These are phyloP conservation scores for Kingdonia uniflora DNA, from an alignment of 164 flowering plant genomes.

Conservation along the genomic window DNA sequence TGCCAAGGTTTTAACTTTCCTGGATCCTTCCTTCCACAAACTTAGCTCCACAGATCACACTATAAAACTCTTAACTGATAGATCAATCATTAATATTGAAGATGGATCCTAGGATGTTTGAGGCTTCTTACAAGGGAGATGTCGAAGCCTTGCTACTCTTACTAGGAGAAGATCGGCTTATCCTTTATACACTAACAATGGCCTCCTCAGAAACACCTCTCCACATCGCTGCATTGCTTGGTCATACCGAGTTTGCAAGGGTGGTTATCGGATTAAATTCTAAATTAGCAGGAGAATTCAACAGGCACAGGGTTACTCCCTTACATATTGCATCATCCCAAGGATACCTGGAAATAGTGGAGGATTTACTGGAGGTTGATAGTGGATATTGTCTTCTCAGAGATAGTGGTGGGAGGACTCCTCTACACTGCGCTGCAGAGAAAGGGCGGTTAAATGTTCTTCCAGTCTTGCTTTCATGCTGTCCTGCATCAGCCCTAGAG, in stretches of 20 bases:
- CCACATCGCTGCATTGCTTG: conserved; percentile 8
- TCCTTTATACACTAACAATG: conserved; percentile 4
- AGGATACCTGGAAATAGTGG: conserved; percentile 1
- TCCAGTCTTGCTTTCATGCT: conserved; percentile 9
- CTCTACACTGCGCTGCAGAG: conserved; percentile 24
- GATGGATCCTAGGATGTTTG: too few relatives aligned
- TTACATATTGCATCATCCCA: conserved; percentile 1
- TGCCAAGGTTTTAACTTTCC: too few relatives aligned
- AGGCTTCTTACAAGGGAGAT: too few relatives aligned
- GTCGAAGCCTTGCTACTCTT: not conserved
- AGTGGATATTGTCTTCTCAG: conserved; percentile 6
- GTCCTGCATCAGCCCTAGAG: conserved; percentile 8
- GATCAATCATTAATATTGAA: too few relatives aligned
- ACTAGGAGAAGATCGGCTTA: conserved; percentile 11
- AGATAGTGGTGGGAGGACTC: conserved; percentile 18
- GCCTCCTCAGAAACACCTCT: conserved; percentile 3
- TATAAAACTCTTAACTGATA: too few relatives aligned
- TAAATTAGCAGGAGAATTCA: not conserved
- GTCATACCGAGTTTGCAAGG: conserved; percentile 7
- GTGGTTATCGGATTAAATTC: conserved; percentile 5
- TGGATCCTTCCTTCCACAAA: too few relatives aligned
- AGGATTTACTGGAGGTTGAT: not conserved
- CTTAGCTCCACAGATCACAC: too few relatives aligned
- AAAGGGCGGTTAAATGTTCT: conserved; percentile 19
- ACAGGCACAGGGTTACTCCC: not conserved